Conservation (phyloP, 2,329 filamentous ascomycete species). For the Fusarium floridanum region DNA sequence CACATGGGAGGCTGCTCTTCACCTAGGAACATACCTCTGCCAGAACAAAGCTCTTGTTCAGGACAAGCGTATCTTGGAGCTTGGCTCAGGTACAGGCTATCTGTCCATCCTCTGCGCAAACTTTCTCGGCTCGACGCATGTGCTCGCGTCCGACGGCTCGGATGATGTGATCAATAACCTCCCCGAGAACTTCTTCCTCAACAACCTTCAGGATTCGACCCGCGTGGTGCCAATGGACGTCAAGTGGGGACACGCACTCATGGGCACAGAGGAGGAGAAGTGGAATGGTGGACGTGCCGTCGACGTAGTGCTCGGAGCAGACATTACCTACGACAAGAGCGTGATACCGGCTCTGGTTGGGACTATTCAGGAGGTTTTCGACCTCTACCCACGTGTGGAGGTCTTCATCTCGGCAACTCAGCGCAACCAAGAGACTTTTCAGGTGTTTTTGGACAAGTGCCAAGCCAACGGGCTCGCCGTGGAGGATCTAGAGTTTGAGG, state of each 20-base stretch:
- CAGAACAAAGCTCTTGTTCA: conserved; percentile 58
- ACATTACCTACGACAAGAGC: conserved; percentile 80
- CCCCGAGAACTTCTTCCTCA: conserved; percentile 76
- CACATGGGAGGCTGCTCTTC: conserved; percentile 85
- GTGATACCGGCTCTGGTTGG: conserved; percentile 73
- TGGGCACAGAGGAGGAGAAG: conserved; percentile 67
- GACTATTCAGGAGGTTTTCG: conserved; percentile 73
- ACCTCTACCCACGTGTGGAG: conserved; percentile 65
- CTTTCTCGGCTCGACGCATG: conserved; percentile 68
- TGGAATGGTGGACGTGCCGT: conserved; percentile 63
- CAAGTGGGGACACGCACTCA: conserved; percentile 73
- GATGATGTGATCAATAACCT: conserved; percentile 77
- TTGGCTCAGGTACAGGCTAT: conserved; percentile 83
- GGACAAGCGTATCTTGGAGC: conserved; percentile 74
- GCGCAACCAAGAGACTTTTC: conserved; percentile 77
- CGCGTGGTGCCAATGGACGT: conserved; percentile 66
- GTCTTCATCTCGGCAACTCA: conserved; percentile 79
- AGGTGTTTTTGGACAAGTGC: conserved; percentile 72
- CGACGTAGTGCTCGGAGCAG: conserved; percentile 80
- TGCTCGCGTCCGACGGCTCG: conserved; percentile 80
- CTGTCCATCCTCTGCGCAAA: conserved; percentile 81
- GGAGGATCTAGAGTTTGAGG: conserved; percentile 57
- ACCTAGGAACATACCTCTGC: conserved; percentile 77
- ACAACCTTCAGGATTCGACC: conserved; percentile 67
- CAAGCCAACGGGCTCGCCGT: conserved; percentile 60